Evolutionary conservation across 2,329 filamentous ascomycete species (phyloP).

Genomic region (Sporothrix pseudoabietina): DNA sequence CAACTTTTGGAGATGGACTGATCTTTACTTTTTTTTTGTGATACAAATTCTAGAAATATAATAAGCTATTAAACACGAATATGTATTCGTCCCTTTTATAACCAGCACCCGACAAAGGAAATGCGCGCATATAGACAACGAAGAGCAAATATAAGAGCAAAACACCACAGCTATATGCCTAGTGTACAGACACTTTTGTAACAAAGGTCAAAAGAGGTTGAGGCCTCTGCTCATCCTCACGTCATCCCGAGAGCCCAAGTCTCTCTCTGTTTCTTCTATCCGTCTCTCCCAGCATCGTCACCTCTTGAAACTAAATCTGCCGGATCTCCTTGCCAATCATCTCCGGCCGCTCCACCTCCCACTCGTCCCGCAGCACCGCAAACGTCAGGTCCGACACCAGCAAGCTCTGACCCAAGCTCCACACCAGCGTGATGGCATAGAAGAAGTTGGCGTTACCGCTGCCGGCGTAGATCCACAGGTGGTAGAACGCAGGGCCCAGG

Average conservation of each 20-base stretch:
- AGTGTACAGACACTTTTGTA: neutral
- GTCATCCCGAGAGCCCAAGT: neutral
- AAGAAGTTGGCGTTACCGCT: slow-evolving; percentile 99
- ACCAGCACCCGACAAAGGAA: slow-evolving; percentile 15
- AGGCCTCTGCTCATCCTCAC: neutral
- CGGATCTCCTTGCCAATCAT: slow-evolving; percentile 84
- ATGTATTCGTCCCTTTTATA: slow-evolving; percentile 4
- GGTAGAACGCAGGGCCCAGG: slow-evolving; percentile 91
- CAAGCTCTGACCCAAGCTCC: slow-evolving; percentile 87
- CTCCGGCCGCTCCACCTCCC: slow-evolving; percentile 89
- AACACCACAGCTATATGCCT: neutral
- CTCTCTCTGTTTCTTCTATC: neutral
- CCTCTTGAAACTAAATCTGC: slow-evolving; percentile 62
- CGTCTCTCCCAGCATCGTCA: neutral
- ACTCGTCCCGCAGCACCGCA: slow-evolving; percentile 86
- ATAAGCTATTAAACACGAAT: neutral
- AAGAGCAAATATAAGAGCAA: neutral
- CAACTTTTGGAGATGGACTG: neutral
- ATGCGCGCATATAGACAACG: neutral
- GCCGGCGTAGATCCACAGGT: slow-evolving; percentile 97
- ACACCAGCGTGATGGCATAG: slow-evolving; percentile 98
- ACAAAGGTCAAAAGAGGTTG: neutral
- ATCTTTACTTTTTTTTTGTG: neutral
- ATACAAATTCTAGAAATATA: neutral
- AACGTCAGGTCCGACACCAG: slow-evolving; percentile 86